A percentile compares a stretch with the other conserved stretches of the same genome.
Conservation (phyloP, 2,329 filamentous ascomycete species). For the Cephalotrichum gorgonifer region DNA sequence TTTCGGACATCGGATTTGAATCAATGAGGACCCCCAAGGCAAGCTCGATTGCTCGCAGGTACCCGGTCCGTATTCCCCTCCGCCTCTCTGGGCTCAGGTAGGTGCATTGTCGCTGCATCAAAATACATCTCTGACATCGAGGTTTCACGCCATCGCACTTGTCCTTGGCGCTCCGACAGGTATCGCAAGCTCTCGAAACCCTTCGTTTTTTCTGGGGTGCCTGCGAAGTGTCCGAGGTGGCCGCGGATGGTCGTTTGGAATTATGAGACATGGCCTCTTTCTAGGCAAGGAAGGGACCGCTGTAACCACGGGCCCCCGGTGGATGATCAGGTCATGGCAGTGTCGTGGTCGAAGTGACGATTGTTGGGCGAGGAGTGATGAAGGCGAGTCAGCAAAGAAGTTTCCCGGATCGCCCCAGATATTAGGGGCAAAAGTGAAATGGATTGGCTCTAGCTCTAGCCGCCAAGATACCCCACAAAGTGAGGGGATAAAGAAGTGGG, state of each 20-base stretch:
- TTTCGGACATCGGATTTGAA: constrained; percentile 48
- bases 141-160: constrained; percentile 64
- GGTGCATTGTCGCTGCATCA: constrained; percentile 54
- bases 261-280: background rate
- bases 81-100: constrained; percentile 68
- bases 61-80: constrained; percentile 69
- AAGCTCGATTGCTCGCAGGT: constrained; percentile 63
- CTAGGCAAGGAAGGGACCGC: background rate
- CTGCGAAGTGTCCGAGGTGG: constrained; percentile 13
- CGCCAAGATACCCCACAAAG: no score
- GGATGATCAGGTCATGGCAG: no score
- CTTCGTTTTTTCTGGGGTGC: constrained; percentile 46
- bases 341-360: no score
- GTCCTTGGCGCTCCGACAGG: constrained; percentile 56
- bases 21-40: constrained; percentile 58
- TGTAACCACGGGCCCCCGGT: no score
- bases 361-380: no score
- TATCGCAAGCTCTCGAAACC: constrained; percentile 60
- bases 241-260: constrained; percentile 6
- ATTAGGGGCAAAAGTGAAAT: no score
- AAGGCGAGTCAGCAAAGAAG: no score
- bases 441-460: no score
- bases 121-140: constrained; percentile 54
- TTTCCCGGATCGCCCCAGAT: no score
- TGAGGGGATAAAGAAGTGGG: no score